These are phyloP conservation scores for Spinellus fusiger DNA, from an alignment of 192 early-diverging fungal species.

Conservation along the genomic window DNA sequence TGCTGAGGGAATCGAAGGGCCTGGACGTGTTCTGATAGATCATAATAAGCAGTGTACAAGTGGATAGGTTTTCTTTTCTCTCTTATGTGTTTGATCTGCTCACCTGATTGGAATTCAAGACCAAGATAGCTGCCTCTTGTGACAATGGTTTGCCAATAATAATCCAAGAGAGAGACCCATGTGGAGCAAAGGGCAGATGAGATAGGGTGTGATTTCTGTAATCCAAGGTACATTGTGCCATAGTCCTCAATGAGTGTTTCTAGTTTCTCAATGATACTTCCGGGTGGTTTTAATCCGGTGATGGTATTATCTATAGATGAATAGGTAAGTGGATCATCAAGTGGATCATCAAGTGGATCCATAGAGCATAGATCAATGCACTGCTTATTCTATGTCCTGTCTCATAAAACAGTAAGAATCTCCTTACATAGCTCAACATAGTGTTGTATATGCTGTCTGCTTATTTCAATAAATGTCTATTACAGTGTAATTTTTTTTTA, in stretches of 20 bases:
- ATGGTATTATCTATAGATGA: not conserved
- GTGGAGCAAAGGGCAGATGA: slow-evolving; percentile 58
- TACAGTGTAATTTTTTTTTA: not conserved
- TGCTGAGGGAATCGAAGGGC: slow-evolving; percentile 40
- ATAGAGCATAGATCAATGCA: not conserved
- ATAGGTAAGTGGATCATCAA: not conserved
- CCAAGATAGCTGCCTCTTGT: slow-evolving; percentile 10
- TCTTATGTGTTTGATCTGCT: not conserved
- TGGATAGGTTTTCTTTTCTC: not conserved
- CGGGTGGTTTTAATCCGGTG: slow-evolving; percentile 11
- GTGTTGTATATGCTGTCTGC: slow-evolving; percentile 48
- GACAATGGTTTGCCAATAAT: slow-evolving; percentile 59
- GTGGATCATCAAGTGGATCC: not conserved
- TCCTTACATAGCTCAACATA: slow-evolving; percentile 44
- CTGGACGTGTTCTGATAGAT: slow-evolving; percentile 7
- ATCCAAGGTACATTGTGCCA: slow-evolving; percentile 75
- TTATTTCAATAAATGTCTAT: slow-evolving; percentile 38
- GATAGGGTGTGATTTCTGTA: slow-evolving; percentile 60
- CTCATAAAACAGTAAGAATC: not conserved
- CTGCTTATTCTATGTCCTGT: not conserved
- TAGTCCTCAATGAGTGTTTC: slow-evolving; percentile 37
- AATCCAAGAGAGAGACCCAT: slow-evolving; percentile 57
- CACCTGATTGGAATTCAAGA: slow-evolving; percentile 3
- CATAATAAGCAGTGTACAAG: not conserved
- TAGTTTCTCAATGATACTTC: not conserved